phyloP scores from a whole-genome alignment of 2,329 filamentous ascomycete genomes.

The Penicillium sp. region DNA sequence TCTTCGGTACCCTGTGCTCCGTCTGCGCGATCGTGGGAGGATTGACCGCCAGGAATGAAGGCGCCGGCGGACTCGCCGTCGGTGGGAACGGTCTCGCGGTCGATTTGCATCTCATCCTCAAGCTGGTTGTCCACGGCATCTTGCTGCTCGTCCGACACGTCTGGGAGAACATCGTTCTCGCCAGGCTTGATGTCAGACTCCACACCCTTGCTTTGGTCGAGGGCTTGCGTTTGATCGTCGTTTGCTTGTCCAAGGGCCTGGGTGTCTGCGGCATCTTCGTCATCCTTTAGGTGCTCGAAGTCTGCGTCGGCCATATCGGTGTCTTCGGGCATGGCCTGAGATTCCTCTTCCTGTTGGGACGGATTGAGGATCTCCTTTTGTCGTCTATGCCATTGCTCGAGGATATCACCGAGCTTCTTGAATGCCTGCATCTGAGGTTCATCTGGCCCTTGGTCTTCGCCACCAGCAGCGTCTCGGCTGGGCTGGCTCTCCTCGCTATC shows the following conservation, averaged over 20 bases:
- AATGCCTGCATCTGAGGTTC: slow-evolving; percentile 67
- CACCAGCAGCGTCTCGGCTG: slow-evolving; percentile 39
- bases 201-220: slow-evolving; percentile 87
- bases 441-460: slow-evolving; percentile 36
- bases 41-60: slow-evolving; percentile 54
- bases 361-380: slow-evolving; percentile 75
- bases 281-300: slow-evolving; percentile 88
- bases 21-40: slow-evolving; percentile 28
- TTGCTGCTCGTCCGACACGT: slow-evolving; percentile 44
- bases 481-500: slow-evolving; percentile 42
- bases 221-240: slow-evolving; percentile 79
- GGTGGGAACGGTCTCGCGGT: slow-evolving; percentile 35
- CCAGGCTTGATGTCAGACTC: slow-evolving; percentile 62
- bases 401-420: slow-evolving; percentile 88
- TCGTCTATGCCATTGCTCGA: slow-evolving; percentile 90
- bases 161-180: slow-evolving; percentile 59
- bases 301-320: slow-evolving; percentile 76
- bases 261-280: slow-evolving; percentile 76
- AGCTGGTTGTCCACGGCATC: slow-evolving; percentile 48
- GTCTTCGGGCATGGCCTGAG: slow-evolving; percentile 57
- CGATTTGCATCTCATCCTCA: slow-evolving; percentile 48
- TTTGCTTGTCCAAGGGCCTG: slow-evolving; percentile 88
- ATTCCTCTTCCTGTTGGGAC: slow-evolving; percentile 53
- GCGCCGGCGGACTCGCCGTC: slow-evolving; percentile 48
- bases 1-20: slow-evolving; percentile 42